phyloP scores from a whole-genome alignment of 371 early-diverging fungal species.

The Rhizopus sp. region DNA sequence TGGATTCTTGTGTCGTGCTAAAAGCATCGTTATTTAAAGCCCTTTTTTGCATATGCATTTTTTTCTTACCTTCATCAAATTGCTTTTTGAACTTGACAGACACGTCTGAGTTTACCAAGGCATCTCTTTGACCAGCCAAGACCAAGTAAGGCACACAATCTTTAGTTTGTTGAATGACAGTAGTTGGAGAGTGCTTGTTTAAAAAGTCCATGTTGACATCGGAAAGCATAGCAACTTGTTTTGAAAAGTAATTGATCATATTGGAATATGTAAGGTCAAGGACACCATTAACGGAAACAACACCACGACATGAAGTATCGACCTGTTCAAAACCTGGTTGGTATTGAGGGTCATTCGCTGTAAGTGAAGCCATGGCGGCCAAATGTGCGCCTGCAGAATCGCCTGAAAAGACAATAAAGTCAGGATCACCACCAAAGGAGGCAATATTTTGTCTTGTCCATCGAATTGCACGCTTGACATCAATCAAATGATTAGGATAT shows the following conservation, averaged over 20 bases:
- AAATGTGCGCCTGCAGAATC: constrained; percentile 75
- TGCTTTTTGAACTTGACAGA: constrained; percentile 26
- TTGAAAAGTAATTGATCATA: constrained; percentile 35
- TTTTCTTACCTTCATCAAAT: constrained; percentile 35
- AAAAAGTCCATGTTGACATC: constrained; percentile 42
- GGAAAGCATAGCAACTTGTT: constrained; percentile 35
- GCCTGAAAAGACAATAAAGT: constrained; percentile 66
- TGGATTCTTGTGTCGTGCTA: not conserved
- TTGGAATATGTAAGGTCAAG: constrained; percentile 41
- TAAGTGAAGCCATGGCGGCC: constrained; percentile 66
- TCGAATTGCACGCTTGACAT: constrained; percentile 74
- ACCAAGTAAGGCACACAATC: constrained; percentile 35
- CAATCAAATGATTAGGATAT: constrained; percentile 67
- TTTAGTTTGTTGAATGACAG: constrained; percentile 17
- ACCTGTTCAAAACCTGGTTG: constrained; percentile 74
- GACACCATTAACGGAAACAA: constrained; percentile 48
- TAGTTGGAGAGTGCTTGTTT: constrained; percentile 49
- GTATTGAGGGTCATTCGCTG: constrained; percentile 59
- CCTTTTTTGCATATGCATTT: not conserved
- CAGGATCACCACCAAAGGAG: constrained; percentile 71
- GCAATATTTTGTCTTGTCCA: constrained; percentile 67
- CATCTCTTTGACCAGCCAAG: constrained; percentile 38
- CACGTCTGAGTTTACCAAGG: constrained; percentile 23
- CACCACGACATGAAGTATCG: constrained; percentile 67
- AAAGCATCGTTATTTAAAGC: not conserved